Percentiles rank a stretch among this genome's conserved stretches.
phyloP scores from a whole-genome alignment of 306 rosid genomes.

The Prunus mira region DNA sequence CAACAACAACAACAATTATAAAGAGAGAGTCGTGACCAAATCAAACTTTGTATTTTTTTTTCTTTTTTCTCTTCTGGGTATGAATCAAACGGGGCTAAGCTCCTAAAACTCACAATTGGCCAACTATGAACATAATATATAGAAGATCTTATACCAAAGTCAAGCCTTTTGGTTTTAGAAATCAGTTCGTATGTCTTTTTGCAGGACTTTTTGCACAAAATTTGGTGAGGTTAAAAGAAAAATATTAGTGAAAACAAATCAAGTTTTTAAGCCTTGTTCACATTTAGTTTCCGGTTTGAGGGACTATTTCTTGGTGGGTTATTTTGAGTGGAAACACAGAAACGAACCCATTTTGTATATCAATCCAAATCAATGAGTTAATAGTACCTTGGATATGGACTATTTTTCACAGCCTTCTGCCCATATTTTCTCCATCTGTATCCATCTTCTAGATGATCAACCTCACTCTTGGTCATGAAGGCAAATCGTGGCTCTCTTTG shows the following conservation, averaged over 20 bases:
- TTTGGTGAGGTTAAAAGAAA: conserved; percentile 3
- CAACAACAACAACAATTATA: neutral
- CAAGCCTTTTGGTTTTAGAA: neutral
- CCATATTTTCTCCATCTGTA: conserved; percentile 93
- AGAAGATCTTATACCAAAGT: neutral
- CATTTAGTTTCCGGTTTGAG: neutral
- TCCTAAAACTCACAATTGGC: neutral
- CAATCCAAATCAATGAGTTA: neutral
- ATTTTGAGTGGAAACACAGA: neutral
- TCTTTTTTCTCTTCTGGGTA: too few relatives aligned
- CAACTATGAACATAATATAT: neutral
- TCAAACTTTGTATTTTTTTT: neutral
- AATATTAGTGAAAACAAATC: neutral
- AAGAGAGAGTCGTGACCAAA: conserved; percentile 13
- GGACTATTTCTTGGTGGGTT: neutral
- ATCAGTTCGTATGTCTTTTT: neutral
- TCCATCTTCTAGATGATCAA: conserved; percentile 89
- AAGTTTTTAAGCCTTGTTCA: neutral
- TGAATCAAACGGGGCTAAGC: too few relatives aligned
- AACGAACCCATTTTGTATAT: neutral
- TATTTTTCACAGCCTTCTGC: conserved; percentile 82
- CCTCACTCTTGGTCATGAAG: conserved; percentile 89
- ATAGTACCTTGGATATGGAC: conserved; percentile 77
- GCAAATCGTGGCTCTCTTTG: conserved; percentile 75
- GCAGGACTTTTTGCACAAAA: neutral